phyloP scores from a whole-genome alignment of 2,329 filamentous ascomycete genomes.

The Xylaria arbuscula region DNA sequence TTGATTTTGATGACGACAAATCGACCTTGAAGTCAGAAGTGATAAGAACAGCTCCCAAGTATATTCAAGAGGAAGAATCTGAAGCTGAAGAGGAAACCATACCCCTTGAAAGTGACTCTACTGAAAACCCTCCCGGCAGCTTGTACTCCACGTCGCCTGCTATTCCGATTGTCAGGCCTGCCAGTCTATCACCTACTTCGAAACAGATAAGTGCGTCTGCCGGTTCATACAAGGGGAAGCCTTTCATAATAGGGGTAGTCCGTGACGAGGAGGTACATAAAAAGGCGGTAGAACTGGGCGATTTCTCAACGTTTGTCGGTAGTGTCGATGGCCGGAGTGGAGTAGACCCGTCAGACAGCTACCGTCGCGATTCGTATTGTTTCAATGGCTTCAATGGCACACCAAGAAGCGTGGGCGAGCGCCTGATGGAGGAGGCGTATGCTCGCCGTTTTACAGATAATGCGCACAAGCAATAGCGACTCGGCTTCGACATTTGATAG shows the following conservation, averaged over 20 bases:
- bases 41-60: constrained; percentile 44
- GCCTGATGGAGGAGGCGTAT: constrained; percentile 59
- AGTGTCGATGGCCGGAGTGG: constrained; percentile 64
- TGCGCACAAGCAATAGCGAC: constrained; percentile 23
- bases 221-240: constrained; percentile 66
- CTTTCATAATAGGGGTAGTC: constrained; percentile 64
- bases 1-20: constrained; percentile 57
- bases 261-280: constrained; percentile 61
- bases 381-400: constrained; percentile 58
- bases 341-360: constrained; percentile 60
- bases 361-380: constrained; percentile 53
- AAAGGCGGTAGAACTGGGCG: constrained; percentile 60
- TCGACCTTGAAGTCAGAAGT: constrained; percentile 34
- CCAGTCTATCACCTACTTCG: constrained; percentile 45
- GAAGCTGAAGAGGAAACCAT: constrained; percentile 42
- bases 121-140: constrained; percentile 39
- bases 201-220: constrained; percentile 52
- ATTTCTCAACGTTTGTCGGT: constrained; percentile 64
- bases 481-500: constrained; percentile 1
- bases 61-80: constrained; percentile 53
- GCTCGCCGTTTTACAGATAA: constrained; percentile 36
- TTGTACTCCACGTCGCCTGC: constrained; percentile 59
- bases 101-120: constrained; percentile 35
- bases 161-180: constrained; percentile 54
- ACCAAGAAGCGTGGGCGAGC: constrained; percentile 61